Evolutionary conservation across 441 rosid genomes (phyloP).

Genomic region (Croton setiger): DNA sequence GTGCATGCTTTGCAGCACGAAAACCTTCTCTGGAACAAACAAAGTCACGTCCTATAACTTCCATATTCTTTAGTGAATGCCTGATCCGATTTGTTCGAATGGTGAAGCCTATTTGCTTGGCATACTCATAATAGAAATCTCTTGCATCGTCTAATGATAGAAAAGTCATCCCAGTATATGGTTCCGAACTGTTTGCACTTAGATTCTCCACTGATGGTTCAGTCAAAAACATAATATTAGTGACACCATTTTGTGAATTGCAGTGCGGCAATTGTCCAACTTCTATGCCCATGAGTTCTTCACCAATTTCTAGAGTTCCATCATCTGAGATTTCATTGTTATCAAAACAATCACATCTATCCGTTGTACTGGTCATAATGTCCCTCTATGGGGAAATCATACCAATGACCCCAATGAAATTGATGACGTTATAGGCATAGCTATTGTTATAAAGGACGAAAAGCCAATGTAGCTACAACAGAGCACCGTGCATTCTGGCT

Average conservation of each 20-base stretch:
- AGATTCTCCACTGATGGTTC: conserved; percentile 13
- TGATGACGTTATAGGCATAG: neutral
- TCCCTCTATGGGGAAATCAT: neutral
- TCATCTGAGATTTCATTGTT: conserved; percentile 22
- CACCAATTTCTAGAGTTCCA: conserved; percentile 24
- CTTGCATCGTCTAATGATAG: conserved; percentile 32
- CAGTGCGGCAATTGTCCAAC: conserved; percentile 15
- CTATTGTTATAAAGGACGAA: neutral
- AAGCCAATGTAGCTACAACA: neutral
- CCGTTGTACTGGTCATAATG: conserved; percentile 21
- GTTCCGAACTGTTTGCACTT: conserved; percentile 22
- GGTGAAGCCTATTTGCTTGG: conserved; percentile 32
- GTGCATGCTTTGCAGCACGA: conserved; percentile 33
- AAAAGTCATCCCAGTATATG: conserved; percentile 27
- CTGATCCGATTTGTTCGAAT: conserved; percentile 34
- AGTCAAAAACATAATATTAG: conserved; percentile 16
- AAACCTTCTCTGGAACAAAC: conserved; percentile 45
- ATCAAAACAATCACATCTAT: conserved; percentile 18
- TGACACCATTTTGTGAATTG: conserved; percentile 7
- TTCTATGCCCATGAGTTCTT: conserved; percentile 16
- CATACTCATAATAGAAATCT: conserved; percentile 37
- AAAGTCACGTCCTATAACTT: conserved; percentile 37
- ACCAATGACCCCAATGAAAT: neutral
- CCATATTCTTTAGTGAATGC: conserved; percentile 33
- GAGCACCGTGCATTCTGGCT: neutral